Evolutionary conservation across 257 asterid species (phyloP).

Genomic region (Capsicum chinense): DNA sequence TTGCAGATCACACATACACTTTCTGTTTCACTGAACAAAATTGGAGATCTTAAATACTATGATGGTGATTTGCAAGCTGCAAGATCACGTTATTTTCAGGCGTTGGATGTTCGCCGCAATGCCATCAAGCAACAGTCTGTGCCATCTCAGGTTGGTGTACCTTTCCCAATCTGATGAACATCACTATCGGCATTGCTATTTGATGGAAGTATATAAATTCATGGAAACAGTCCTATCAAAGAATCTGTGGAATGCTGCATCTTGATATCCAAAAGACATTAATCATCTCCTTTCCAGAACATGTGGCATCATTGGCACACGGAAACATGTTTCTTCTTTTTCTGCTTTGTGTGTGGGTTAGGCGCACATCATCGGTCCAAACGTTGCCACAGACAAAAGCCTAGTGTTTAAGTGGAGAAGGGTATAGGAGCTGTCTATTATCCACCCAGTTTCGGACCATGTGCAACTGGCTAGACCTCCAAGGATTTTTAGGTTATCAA

Average conservation of each 20-base stretch:
- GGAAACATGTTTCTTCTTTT: background rate
- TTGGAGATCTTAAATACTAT: slow-evolving; percentile 91
- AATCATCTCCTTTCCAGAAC: background rate
- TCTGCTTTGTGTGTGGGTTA: too few relatives aligned
- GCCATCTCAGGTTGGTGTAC: slow-evolving; percentile 74
- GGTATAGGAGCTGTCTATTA: slow-evolving; percentile 1
- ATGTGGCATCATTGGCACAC: background rate
- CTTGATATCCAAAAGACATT: background rate
- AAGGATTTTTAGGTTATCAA: background rate
- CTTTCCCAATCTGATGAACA: background rate
- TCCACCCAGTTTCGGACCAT: background rate
- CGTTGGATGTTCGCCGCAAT: slow-evolving; percentile 84
- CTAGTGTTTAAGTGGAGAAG: background rate
- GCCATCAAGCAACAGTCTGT: slow-evolving; percentile 58
- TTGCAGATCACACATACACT: slow-evolving; percentile 88
- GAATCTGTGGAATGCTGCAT: background rate
- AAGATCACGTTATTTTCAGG: slow-evolving; percentile 73
- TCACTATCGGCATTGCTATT: slow-evolving; percentile 21
- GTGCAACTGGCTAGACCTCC: background rate
- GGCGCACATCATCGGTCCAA: background rate
- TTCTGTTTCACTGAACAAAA: slow-evolving; percentile 88
- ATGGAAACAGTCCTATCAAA: background rate
- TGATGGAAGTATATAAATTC: background rate
- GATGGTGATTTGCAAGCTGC: slow-evolving; percentile 84
- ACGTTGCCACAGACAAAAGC: background rate